Evolutionary conservation across 768 basidiomycete genomes (phyloP).

Genomic region (Suillus subluteus): DNA sequence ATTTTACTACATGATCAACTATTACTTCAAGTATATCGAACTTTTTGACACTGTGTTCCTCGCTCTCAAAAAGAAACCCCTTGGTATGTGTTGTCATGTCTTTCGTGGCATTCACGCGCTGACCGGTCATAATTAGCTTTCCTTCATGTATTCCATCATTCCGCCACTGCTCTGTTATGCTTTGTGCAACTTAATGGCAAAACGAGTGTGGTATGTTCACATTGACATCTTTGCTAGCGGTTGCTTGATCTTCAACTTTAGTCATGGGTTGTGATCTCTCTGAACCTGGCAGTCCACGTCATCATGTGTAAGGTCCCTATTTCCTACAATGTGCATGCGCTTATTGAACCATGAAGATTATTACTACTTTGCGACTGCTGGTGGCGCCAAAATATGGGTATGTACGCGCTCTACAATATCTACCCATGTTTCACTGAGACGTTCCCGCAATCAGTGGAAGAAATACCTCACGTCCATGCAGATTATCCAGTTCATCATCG

Average conservation of each 20-base stretch:
- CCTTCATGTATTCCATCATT: slow-evolving; percentile 98
- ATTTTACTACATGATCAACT: slow-evolving; percentile 99
- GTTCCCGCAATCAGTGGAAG: slow-evolving; percentile 76
- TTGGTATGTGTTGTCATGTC: slow-evolving; percentile 58
- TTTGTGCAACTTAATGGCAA: slow-evolving; percentile 92
- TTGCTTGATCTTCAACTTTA: slow-evolving; percentile 33
- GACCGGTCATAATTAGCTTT: slow-evolving; percentile 61
- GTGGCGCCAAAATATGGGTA: slow-evolving; percentile 97
- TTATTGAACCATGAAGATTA: slow-evolving; percentile 63
- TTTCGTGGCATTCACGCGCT: slow-evolving; percentile 6
- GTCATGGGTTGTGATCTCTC: slow-evolving; percentile 95
- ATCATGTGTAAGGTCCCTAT: slow-evolving; percentile 83
- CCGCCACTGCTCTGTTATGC: slow-evolving; percentile 94
- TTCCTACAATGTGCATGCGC: slow-evolving; percentile 5
- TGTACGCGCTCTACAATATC: slow-evolving; percentile 21
- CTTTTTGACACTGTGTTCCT: slow-evolving; percentile 97
- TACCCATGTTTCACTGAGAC: slow-evolving; percentile 7
- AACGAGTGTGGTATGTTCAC: slow-evolving; percentile 82
- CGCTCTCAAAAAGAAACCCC: slow-evolving; percentile 96
- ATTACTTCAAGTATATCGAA: slow-evolving; percentile 98
- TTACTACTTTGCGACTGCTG: slow-evolving; percentile 98
- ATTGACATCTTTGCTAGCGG: background rate
- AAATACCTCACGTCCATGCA: slow-evolving; percentile 97
- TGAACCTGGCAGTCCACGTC: slow-evolving; percentile 94
- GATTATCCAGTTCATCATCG: slow-evolving; percentile 94